A percentile compares a stretch with the other conserved stretches of the same genome.
Evolutionary conservation across 2,329 filamentous ascomycete species (phyloP).

Genomic region (Tolypocladium cylindrosporum): DNA sequence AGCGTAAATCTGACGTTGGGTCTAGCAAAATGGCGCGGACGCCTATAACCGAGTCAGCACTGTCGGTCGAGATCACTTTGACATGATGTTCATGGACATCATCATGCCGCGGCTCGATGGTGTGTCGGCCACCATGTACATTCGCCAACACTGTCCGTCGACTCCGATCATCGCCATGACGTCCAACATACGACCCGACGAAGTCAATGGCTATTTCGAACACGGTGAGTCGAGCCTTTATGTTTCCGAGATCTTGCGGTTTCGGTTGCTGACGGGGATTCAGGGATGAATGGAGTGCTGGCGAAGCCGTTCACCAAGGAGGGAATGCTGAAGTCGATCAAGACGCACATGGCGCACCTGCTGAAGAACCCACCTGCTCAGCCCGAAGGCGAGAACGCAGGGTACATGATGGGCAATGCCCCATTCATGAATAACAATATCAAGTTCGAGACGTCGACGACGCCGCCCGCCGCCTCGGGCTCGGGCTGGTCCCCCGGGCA

Average conservation of each 20-base stretch:
- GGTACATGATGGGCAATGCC: conserved; percentile 22
- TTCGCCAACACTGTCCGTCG: conserved; percentile 72
- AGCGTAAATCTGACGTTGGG: conserved; percentile 5
- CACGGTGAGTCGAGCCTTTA: conserved; percentile 57
- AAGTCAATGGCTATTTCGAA: conserved; percentile 94
- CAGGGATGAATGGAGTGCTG: conserved; percentile 95
- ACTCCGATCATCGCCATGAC: conserved; percentile 97
- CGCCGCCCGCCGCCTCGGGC: conserved; percentile 36
- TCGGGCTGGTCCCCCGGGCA: conserved; percentile 43
- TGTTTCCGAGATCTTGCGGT: not conserved
- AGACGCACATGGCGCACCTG: conserved; percentile 79
- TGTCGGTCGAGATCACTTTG: conserved; percentile 38
- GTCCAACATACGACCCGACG: conserved; percentile 91
- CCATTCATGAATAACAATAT: conserved; percentile 22
- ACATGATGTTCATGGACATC: conserved; percentile 80
- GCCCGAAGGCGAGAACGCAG: conserved; percentile 22
- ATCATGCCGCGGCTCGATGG: conserved; percentile 97
- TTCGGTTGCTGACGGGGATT: not conserved
- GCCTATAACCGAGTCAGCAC: conserved; percentile 74
- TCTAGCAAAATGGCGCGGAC: conserved; percentile 64
- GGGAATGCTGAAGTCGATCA: conserved; percentile 73
- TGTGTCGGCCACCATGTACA: conserved; percentile 87
- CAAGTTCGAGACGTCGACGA: conserved; percentile 48
- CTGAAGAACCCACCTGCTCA: conserved; percentile 54
- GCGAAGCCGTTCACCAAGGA: conserved; percentile 94